Conservation (phyloP, 345 rosid species). For the Eucalyptus sp. region DNA sequence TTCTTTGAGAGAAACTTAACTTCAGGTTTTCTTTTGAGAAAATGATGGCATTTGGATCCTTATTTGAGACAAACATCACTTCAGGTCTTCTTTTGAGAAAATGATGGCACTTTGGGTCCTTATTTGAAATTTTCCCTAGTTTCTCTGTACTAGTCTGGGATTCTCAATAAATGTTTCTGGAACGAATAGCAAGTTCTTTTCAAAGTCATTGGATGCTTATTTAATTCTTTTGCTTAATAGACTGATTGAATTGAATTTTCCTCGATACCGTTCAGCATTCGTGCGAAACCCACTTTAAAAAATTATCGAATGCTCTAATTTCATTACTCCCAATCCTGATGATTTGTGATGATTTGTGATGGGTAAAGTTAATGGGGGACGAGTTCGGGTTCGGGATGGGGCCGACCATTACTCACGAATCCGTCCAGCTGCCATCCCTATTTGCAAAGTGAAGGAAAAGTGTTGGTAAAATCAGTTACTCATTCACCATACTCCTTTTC, state of each 20-base stretch:
- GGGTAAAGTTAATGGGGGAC: background rate
- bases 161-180: background rate
- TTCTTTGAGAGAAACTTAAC: too few relatives aligned
- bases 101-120: too few relatives aligned
- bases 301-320: too few relatives aligned
- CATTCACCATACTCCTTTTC: background rate
- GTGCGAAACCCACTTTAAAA: too few relatives aligned
- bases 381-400: background rate
- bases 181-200: background rate
- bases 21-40: too few relatives aligned
- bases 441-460: background rate
- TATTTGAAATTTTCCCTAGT: too few relatives aligned
- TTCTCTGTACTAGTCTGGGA: too few relatives aligned
- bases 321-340: background rate
- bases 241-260: background rate
- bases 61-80: too few relatives aligned
- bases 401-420: background rate
- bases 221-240: background rate
- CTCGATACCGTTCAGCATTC: too few relatives aligned
- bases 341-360: background rate
- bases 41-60: too few relatives aligned
- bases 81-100: too few relatives aligned
- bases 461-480: background rate
- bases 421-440: background rate
- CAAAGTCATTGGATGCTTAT: background rate